Conservation (phyloP, 805 yeast genomes). For the Wickerhamiella kurtzmanii region DNA sequence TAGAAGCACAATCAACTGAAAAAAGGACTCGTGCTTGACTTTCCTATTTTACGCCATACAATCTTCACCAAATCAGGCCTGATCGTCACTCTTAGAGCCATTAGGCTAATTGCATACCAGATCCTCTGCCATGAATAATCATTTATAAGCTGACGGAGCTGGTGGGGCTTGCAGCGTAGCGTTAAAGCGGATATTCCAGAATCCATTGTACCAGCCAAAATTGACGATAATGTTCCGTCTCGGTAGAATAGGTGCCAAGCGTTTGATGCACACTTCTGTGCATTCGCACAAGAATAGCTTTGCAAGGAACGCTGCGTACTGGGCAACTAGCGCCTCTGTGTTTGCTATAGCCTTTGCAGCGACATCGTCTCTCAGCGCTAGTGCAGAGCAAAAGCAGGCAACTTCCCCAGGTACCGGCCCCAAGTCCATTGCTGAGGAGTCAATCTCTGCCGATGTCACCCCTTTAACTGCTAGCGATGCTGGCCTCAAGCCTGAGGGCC, state of each 20-base stretch:
- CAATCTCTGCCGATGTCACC: neutral
- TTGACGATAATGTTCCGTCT: neutral
- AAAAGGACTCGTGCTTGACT: too few relatives aligned
- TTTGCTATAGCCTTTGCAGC: neutral
- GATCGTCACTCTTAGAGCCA: too few relatives aligned
- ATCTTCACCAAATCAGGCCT: too few relatives aligned
- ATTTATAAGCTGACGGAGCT: neutral
- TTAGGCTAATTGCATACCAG: neutral
- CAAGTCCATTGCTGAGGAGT: constrained; percentile 5
- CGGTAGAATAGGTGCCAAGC: neutral
- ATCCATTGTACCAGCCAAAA: too few relatives aligned
- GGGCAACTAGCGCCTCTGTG: neutral
- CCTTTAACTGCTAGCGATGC: constrained; percentile 8
- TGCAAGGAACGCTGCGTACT: neutral
- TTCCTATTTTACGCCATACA: too few relatives aligned
- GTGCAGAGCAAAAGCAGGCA: neutral
- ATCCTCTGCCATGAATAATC: neutral
- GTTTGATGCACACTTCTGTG: neutral
- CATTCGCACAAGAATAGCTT: neutral
- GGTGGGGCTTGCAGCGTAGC: neutral
- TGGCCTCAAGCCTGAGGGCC: constrained; percentile 35
- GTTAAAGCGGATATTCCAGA: neutral
- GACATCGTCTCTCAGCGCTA: neutral
- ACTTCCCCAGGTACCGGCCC: too few relatives aligned
- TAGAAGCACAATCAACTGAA: too few relatives aligned